A percentile compares a stretch with the other conserved stretches of the same genome.
Conservation (phyloP, 2,329 filamentous ascomycete genomes). For the Apiospora marii region DNA sequence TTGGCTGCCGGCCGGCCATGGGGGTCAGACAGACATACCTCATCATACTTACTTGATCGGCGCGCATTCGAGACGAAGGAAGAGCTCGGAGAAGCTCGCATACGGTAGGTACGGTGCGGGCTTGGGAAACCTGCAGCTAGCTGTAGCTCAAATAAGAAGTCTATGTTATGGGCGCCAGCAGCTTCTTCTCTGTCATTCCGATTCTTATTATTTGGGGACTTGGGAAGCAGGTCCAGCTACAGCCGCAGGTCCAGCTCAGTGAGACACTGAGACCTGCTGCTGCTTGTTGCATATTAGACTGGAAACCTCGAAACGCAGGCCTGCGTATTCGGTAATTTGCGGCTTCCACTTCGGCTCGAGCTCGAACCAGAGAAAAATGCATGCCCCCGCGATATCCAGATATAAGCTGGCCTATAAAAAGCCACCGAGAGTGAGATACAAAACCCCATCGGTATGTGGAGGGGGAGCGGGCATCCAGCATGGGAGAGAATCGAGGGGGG, state of each 20-base stretch:
- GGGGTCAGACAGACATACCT: not conserved
- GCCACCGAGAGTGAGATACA: conserved; percentile 15
- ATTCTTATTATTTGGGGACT: not conserved
- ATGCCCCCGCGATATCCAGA: conserved; percentile 15
- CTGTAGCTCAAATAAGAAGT: not conserved
- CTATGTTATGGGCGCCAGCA: not conserved
- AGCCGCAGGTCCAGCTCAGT: too few relatives aligned
- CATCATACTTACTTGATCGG: not conserved
- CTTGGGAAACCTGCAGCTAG: conserved; percentile 6
- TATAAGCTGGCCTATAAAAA: conserved; percentile 15
- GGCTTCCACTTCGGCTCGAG: conserved; percentile 8
- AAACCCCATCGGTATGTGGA: conserved; percentile 19
- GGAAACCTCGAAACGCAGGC: not conserved
- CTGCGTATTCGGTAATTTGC: conserved; percentile 21
- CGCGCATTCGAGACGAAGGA: not conserved
- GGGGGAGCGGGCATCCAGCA: not conserved
- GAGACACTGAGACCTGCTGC: not conserved
- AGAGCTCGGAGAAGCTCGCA: conserved; percentile 1
- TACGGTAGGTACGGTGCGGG: not conserved
- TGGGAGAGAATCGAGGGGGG: not conserved
- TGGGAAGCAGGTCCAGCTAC: too few relatives aligned
- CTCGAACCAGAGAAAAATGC: not conserved
- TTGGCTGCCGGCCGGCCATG: too few relatives aligned
- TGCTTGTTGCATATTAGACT: not conserved
- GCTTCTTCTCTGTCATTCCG: not conserved